Evolutionary conservation across 768 basidiomycete genomes (phyloP), one percentile per base, ranked within the genome.

Genomic region (Nidularia pulvinata): DNA sequence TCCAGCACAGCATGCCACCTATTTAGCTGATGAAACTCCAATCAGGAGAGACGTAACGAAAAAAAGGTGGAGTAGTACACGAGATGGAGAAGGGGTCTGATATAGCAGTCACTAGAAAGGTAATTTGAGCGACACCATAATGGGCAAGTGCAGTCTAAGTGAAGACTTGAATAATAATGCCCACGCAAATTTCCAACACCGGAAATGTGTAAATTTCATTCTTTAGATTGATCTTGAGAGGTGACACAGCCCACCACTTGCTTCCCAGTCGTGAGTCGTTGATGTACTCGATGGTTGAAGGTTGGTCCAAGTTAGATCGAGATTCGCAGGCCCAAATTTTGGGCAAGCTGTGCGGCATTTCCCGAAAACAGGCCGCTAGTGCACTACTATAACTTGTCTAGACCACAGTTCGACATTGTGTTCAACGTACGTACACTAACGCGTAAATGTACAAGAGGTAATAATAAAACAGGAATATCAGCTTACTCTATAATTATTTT

Each of bases 41-140:
- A 82, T 88, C 60, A 89, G 66, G 32, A 89, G 75, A 1, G 87
- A 82, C 13, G 83, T 76, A 39, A 88, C 84, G 34, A 90, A 88
- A 56, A 91, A 89, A 5, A 86, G 58, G 65, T 90, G 90, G 47
- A 91, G 75, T 1, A 88, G 88, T 4, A 90, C 86, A 6, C 89
- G 82, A 71, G 89, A 89, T 5, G 90, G 70, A 2, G 87, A 80
- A 0, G 86, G 85, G 5, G 88, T 68, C 87, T 89, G 33, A 49
- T n/a, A 6, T 13, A 43, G 33, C 48, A 16, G 6, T 22, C 22
- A 37, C 35, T 7, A 19, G 45, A 19, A 44, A 44, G 25, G n/a
- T 58, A 7, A 53, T 25, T 39, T 36, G 48, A 90, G 68, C 78
- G 87, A 89, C 32, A 89, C 88, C 54, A 89, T 88, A 33, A 89